Evolutionary conservation across 352 stramenopile species (phyloP).

Genomic region (Phytophthora podocarpi): DNA sequence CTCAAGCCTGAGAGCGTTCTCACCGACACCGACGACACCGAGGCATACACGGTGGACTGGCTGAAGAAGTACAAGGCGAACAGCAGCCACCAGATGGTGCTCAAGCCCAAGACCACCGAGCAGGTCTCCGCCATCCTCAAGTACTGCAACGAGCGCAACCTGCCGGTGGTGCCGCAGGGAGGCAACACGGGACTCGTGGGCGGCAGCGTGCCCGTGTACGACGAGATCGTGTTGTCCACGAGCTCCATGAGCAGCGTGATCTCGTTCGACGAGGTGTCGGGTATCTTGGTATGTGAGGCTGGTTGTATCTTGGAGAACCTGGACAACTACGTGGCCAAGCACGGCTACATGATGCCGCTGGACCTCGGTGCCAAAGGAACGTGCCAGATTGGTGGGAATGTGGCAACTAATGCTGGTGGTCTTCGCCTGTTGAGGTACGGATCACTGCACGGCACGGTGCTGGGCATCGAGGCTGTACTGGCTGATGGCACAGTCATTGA

Average conservation of each 20-base stretch:
- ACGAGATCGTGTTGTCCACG: constrained; percentile 95
- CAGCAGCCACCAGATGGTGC: constrained; percentile 72
- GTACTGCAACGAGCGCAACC: constrained; percentile 90
- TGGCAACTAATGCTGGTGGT: constrained; percentile 96
- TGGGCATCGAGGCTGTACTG: constrained; percentile 96
- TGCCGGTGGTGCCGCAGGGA: constrained; percentile 95
- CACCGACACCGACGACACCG: constrained; percentile 69
- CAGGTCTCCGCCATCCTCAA: constrained; percentile 90
- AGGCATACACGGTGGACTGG: constrained; percentile 82
- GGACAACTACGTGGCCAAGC: constrained; percentile 86
- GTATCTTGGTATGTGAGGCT: constrained; percentile 86
- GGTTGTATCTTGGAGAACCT: constrained; percentile 95
- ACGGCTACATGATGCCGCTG: constrained; percentile 93
- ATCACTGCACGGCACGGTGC: constrained; percentile 93
- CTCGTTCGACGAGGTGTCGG: constrained; percentile 89
- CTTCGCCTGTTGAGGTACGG: constrained; percentile 94
- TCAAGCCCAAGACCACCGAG: constrained; percentile 88
- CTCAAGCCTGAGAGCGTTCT: constrained; percentile 69
- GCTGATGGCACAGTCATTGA: constrained; percentile 92
- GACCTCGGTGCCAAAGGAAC: constrained; percentile 97
- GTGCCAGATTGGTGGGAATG: constrained; percentile 98
- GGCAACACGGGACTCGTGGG: constrained; percentile 98
- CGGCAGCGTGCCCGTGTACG: constrained; percentile 86
- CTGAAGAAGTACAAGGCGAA: constrained; percentile 82
- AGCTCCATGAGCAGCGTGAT: constrained; percentile 92